phyloP scores from a whole-genome alignment of 805 yeast species.

The Yarrowia deformans region DNA sequence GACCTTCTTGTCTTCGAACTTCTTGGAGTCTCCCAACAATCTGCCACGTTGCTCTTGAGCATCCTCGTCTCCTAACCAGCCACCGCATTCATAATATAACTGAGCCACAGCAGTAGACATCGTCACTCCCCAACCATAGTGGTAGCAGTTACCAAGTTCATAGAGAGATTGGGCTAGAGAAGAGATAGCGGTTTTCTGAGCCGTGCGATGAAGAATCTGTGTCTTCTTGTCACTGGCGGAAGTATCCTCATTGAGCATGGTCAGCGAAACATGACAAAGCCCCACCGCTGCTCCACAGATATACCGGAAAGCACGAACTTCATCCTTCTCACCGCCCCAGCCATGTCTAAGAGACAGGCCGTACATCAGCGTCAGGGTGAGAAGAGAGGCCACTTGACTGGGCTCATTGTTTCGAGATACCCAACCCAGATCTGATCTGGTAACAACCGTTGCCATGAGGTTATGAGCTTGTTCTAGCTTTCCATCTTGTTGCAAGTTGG shows the following conservation, averaged over 20 bases:
- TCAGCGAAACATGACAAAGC: background rate
- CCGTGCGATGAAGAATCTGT: background rate
- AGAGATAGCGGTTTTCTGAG: background rate
- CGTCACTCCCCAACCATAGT: slow-evolving; percentile 29
- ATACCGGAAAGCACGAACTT: background rate
- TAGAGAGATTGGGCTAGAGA: slow-evolving; percentile 19
- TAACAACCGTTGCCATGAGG: slow-evolving; percentile 3
- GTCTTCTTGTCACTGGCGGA: slow-evolving; percentile 8
- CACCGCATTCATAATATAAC: slow-evolving; percentile 31
- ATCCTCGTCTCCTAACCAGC: slow-evolving; percentile 29
- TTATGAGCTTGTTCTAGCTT: slow-evolving; percentile 29
- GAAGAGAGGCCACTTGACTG: slow-evolving; percentile 1
- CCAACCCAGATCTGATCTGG: slow-evolving; percentile 4
- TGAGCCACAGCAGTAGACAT: slow-evolving; percentile 1
- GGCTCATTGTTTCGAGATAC: slow-evolving; percentile 3
- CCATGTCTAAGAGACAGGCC: slow-evolving; percentile 29
- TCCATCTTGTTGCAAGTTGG: slow-evolving; percentile 20
- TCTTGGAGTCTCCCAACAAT: slow-evolving; percentile 6
- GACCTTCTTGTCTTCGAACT: slow-evolving; percentile 22
- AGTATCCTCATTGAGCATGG: background rate
- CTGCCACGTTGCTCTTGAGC: slow-evolving; percentile 38
- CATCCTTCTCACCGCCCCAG: slow-evolving; percentile 32
- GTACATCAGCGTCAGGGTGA: slow-evolving; percentile 20
- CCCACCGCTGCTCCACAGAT: slow-evolving; percentile 20
- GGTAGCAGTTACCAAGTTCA: slow-evolving; percentile 28